Base-by-base conservation (phyloP, 108 stramenopile species). In the Pseudonitzschia delicatissima region DNA sequence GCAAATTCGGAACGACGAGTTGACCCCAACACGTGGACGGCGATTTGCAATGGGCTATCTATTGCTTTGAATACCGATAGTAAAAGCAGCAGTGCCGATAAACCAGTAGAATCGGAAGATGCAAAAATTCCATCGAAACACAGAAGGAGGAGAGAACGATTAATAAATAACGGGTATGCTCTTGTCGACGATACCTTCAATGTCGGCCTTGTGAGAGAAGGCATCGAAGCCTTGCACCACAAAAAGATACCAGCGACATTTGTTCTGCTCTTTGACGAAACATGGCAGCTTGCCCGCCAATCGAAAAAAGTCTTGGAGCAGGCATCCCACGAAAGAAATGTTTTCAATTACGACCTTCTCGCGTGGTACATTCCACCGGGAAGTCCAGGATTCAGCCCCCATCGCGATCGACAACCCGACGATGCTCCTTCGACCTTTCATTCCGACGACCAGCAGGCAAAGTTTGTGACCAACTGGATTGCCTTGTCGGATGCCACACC, bases 391-490 rank as follows among this genome's bases (percentile, higher is more conserved):
- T 91, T 91, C 59, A 76, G 73, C 58, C 84, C 87, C 3, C 87
- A 87, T 61, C 79, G 87, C 18, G 87, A 87, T 75, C 77, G 87
- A n/a, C 87, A 87, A 71, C 87, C 87, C 17, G 79, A 74, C 12
- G 59, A 72, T 49, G 71, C 59, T 5, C 21, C 25, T 12, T 45
- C 64, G 0, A 51, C 65, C 3, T 73, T 73, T 61, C 72, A 73
- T 40, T 33, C 35, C 28, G 77, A 78, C 64, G 57, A 55, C 53
- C 62, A 79, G 59, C 62, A 79, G 59, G 80, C 87, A 18, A 91
- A 84, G 57, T 91, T 87, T 71, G 72, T 86, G 25, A 91, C 89
- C 0, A 76, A 82, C 35, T 91, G 86, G 89, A 77, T 86, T 32
- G 83, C 86, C 21, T 35, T 91, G 45, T 66, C 84, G 5, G 68